Conservation (phyloP, 2,329 filamentous ascomycete species). For the Cladosporium sp. region DNA sequence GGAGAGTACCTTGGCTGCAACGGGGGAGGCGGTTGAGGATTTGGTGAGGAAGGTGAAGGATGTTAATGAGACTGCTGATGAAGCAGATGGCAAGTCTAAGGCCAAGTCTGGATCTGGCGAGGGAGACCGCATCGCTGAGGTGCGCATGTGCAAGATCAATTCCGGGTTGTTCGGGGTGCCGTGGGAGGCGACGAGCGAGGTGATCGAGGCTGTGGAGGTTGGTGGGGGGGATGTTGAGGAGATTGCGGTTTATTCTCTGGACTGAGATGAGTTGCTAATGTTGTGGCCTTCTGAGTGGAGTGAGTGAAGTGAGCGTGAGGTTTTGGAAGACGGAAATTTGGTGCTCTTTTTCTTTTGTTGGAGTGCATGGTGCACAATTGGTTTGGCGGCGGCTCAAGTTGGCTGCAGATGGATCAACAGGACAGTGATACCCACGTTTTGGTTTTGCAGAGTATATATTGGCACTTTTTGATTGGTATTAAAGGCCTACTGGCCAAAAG, state of each 20-base stretch:
- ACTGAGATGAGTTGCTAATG: background rate
- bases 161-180: conserved; percentile 58
- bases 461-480: background rate
- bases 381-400: background rate
- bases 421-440: background rate
- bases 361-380: background rate
- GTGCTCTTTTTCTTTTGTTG: background rate
- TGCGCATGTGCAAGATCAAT: conserved; percentile 60
- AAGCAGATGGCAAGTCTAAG: conserved; percentile 1
- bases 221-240: conserved; percentile 20
- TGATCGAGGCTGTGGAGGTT: conserved; percentile 46
- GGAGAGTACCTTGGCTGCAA: conserved; percentile 52
- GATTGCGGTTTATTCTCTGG: conserved; percentile 6
- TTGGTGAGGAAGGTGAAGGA: conserved; percentile 48
- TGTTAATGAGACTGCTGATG: conserved; percentile 28
- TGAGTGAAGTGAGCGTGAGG: background rate
- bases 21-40: conserved; percentile 51
- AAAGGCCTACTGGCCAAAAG: too few species aligned
- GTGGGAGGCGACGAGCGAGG: conserved; percentile 53
- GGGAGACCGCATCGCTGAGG: conserved; percentile 33
- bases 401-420: background rate
- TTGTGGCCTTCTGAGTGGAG: background rate
- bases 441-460: background rate
- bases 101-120: conserved; percentile 2
- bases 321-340: background rate